Evolutionary conservation across 1,284 basidiomycete species (phyloP).

Genomic region (Fomitopsis pinicola): DNA sequence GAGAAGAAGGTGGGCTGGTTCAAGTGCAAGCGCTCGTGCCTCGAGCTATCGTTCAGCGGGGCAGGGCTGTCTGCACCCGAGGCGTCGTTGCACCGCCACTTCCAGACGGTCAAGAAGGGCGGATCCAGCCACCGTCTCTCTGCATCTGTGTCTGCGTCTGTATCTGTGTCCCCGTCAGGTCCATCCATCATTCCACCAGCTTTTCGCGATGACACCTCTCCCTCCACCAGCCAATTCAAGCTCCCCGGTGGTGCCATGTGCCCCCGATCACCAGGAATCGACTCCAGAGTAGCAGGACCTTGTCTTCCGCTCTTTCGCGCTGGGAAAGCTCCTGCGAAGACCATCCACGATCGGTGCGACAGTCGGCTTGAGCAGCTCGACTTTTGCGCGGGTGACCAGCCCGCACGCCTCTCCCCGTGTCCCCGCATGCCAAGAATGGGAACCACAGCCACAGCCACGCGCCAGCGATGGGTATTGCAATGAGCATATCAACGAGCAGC

Average conservation of each 20-base stretch:
- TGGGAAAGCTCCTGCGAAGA: conserved; percentile 14
- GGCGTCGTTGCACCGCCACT: conserved; percentile 1
- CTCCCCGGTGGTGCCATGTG: conserved; percentile 4
- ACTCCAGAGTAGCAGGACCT: conserved; percentile 17
- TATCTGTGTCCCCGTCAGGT: too few species aligned
- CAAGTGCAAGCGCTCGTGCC: conserved; percentile 37
- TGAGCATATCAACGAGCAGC: conserved; percentile 1
- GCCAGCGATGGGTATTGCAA: not conserved
- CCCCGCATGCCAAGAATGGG: conserved; percentile 4
- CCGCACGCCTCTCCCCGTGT: conserved; percentile 12
- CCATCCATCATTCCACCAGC: conserved; percentile 6
- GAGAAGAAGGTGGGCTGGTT: conserved; percentile 52
- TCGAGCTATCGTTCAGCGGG: conserved; percentile 7
- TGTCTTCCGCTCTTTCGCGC: conserved; percentile 2
- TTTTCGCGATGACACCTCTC: not conserved
- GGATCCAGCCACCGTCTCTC: conserved; percentile 11
- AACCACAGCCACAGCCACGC: not conserved
- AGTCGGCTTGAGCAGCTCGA: conserved; percentile 4
- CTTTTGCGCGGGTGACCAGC: conserved; percentile 12
- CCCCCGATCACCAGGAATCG: conserved; percentile 22
- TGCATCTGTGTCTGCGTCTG: conserved; percentile 13
- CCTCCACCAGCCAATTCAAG: not conserved
- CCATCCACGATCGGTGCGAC: conserved; percentile 26
- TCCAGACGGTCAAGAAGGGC: conserved; percentile 1
- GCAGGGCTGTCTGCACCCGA: conserved; percentile 8